Conservation (phyloP, 768 basidiomycete genomes). For the Hypholoma sublateritium region DNA sequence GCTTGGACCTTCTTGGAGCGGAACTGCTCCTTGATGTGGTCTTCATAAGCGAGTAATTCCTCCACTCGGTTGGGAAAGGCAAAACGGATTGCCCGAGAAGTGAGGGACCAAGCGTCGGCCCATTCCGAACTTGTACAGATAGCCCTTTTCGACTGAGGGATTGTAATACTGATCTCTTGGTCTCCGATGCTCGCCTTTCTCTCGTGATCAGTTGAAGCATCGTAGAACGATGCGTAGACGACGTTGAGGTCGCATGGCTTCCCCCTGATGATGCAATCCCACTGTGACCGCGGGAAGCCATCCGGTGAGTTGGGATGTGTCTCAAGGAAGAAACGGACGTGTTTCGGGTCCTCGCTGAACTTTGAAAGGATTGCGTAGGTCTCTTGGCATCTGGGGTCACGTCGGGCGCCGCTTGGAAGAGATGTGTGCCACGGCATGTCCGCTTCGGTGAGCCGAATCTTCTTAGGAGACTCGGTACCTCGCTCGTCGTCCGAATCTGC, state of each 20-base stretch:
- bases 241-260: slow-evolving; percentile 26
- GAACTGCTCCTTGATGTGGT: slow-evolving; percentile 26
- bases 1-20: neutral
- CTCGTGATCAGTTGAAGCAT: slow-evolving; percentile 5
- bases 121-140: slow-evolving; percentile 18
- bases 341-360: no score
- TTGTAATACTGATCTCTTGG: slow-evolving; percentile 12
- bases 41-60: slow-evolving; percentile 26
- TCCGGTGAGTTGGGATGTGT: neutral
- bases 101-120: slow-evolving; percentile 20
- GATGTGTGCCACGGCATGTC: no score
- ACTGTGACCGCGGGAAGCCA: slow-evolving; percentile 5
- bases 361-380: no score
- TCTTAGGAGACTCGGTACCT: no score
- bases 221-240: slow-evolving; percentile 19
- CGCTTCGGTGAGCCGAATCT: no score
- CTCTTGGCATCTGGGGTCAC: no score
- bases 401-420: no score
- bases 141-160: slow-evolving; percentile 9
- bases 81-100: slow-evolving; percentile 18
- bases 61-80: slow-evolving; percentile 23
- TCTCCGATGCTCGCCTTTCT: slow-evolving; percentile 15
- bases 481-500: no score
- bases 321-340: no score
- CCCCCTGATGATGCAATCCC: slow-evolving; percentile 23